These are phyloP conservation scores for Erodium texanum DNA, from an alignment of 441 rosid genomes.

Conservation along the genomic window DNA sequence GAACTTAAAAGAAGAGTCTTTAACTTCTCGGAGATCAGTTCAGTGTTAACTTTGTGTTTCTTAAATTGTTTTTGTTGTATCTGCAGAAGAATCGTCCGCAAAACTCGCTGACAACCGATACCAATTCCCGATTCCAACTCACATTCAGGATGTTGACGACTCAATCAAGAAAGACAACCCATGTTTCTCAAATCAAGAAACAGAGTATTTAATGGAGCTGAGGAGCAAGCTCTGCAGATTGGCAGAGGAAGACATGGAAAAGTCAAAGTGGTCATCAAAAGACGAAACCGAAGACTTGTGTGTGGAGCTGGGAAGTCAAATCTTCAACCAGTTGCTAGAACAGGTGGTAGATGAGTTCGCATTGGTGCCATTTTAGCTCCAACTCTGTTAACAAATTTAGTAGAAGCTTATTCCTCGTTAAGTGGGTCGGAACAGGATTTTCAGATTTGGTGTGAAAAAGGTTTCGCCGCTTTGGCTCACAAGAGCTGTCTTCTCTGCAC, in stretches of 20 bases:
- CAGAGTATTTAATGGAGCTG: conserved; percentile 19
- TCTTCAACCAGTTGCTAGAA: background rate
- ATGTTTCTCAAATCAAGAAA: conserved; percentile 14
- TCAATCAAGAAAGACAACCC: conserved; percentile 9
- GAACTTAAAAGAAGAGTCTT: too few relatives aligned
- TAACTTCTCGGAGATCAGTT: background rate
- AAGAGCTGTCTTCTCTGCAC: background rate
- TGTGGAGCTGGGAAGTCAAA: background rate
- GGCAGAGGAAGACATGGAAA: background rate
- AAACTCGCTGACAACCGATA: conserved; percentile 5
- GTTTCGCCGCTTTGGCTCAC: background rate
- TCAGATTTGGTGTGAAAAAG: background rate
- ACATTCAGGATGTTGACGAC: conserved; percentile 11
- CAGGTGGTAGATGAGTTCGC: background rate
- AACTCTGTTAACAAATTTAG: too few relatives aligned
- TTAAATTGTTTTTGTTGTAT: too few relatives aligned
- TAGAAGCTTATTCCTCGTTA: too few relatives aligned
- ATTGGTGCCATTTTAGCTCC: background rate
- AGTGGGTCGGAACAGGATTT: background rate
- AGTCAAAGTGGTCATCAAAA: background rate
- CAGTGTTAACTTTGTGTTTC: background rate
- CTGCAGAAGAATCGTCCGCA: conserved; percentile 17
- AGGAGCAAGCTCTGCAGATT: background rate
- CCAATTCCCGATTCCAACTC: background rate
- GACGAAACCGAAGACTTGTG: background rate